A percentile compares a stretch with the other conserved stretches of the same genome.
These are phyloP conservation scores for Geotrichum phurueaensis DNA, from an alignment of 1,139 yeast species.

Conservation along the genomic window DNA sequence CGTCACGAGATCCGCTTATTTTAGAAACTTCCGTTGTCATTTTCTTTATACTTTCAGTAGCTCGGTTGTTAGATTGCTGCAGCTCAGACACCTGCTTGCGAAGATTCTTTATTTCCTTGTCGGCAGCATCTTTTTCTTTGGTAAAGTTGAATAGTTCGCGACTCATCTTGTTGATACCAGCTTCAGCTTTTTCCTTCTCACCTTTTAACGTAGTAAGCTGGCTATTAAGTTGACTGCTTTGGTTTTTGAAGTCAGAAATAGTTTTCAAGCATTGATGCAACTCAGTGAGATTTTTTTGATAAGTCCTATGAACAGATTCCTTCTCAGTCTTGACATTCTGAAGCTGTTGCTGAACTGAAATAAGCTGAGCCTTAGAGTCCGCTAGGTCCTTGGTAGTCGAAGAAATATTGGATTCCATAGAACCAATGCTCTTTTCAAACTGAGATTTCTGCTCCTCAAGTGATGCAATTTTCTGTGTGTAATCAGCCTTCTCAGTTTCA, in stretches of 20 bases:
- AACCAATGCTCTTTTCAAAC: slow-evolving; percentile 18
- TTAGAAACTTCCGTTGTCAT: slow-evolving; percentile 20
- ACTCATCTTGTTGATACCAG: slow-evolving; percentile 86
- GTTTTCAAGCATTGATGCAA: slow-evolving; percentile 22
- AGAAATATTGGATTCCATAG: slow-evolving; percentile 16
- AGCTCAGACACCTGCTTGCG: slow-evolving; percentile 25
- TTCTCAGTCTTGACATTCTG: slow-evolving; percentile 13
- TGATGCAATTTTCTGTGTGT: slow-evolving; percentile 20
- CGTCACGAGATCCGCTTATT: slow-evolving; percentile 15
- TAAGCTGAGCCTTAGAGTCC: slow-evolving; percentile 16
- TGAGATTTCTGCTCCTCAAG: slow-evolving; percentile 21
- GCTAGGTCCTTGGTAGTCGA: slow-evolving; percentile 17
- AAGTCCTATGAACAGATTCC: slow-evolving; percentile 18
- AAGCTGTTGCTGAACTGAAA: slow-evolving; percentile 17
- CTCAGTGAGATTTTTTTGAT: slow-evolving; percentile 17
- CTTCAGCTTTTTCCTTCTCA: slow-evolving; percentile 67
- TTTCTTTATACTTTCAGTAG: slow-evolving; percentile 16
- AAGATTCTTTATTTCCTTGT: slow-evolving; percentile 38
- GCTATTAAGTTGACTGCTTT: slow-evolving; percentile 37
- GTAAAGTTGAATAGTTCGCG: slow-evolving; percentile 67
- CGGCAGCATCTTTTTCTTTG: slow-evolving; percentile 52
- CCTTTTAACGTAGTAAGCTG: slow-evolving; percentile 40
- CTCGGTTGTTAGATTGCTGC: slow-evolving; percentile 20
- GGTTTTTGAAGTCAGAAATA: slow-evolving; percentile 29
- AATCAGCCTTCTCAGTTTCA: slow-evolving; percentile 21